Percentiles rank a stretch among this genome's conserved stretches.
Evolutionary conservation across 352 stramenopile species (phyloP).

Genomic region (Elongisporangium prolatum): DNA sequence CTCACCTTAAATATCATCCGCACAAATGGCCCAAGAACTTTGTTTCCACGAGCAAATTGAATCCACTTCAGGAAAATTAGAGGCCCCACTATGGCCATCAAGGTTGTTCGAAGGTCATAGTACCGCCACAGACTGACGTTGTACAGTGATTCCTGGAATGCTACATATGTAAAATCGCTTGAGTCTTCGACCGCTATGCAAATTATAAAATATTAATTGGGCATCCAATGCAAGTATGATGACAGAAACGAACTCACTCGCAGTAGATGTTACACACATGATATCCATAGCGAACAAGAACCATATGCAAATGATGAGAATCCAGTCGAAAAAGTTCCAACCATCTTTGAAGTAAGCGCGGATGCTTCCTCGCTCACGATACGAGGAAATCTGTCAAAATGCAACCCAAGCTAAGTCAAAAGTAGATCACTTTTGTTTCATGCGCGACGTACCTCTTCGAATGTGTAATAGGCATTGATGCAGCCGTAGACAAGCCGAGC

Average conservation of each 20-base stretch:
- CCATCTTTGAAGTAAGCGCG: constrained; percentile 59
- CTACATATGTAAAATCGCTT: constrained; percentile 44
- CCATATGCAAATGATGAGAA: constrained; percentile 74
- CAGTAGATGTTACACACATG: constrained; percentile 26
- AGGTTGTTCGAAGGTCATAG: constrained; percentile 70
- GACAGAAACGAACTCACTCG: constrained; percentile 13
- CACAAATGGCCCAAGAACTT: constrained; percentile 66
- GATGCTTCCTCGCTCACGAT: constrained; percentile 44
- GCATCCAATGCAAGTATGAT: too few species aligned
- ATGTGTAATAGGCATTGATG: constrained; percentile 69
- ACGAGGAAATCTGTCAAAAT: constrained; percentile 27
- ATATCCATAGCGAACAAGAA: constrained; percentile 51
- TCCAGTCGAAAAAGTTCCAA: constrained; percentile 76
- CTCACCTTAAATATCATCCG: constrained; percentile 82
- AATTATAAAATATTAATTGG: not conserved
- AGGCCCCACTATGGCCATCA: constrained; percentile 74
- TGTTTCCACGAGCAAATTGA: constrained; percentile 67
- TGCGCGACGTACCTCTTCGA: constrained; percentile 41
- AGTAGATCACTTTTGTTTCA: not conserved
- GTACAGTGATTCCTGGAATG: constrained; percentile 64
- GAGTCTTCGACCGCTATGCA: not conserved
- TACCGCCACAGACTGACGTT: constrained; percentile 39
- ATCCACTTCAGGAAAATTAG: constrained; percentile 84
- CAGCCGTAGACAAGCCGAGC: constrained; percentile 47
- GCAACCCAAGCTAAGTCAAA: not conserved